Conservation (phyloP, 805 yeast genomes). For the Candida palmyrensis region DNA sequence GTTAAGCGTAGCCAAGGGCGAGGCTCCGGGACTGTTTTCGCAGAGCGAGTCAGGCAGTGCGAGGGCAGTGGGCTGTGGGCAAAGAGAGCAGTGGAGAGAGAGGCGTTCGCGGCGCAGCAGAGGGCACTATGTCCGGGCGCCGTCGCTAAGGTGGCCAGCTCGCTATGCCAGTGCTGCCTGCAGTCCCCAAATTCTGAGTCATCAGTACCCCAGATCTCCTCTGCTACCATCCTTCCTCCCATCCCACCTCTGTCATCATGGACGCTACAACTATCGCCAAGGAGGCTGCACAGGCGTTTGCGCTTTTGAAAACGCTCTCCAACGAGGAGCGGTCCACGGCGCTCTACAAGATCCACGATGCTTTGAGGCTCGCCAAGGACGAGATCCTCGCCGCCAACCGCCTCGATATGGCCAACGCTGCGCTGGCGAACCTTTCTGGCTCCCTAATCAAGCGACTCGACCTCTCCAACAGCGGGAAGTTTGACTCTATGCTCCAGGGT, state of each 20-base stretch:
- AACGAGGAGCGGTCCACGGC: conserved; percentile 73
- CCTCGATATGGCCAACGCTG: conserved; percentile 69
- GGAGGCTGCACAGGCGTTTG: conserved; percentile 78
- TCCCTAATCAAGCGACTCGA: conserved; percentile 83
- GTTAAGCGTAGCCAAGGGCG: no score
- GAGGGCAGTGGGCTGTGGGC: no score
- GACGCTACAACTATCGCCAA: conserved; percentile 68
- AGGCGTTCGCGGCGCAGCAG: no score
- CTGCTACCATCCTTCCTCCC: background rate
- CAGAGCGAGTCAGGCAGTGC: no score
- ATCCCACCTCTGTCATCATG: background rate
- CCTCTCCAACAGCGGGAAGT: conserved; percentile 75
- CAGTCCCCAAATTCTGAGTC: background rate
- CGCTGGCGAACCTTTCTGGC: conserved; percentile 52
- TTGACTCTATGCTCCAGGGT: conserved; percentile 92
- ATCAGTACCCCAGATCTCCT: background rate
- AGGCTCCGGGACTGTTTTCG: no score
- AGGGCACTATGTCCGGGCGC: no score
- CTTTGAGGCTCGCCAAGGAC: conserved; percentile 52
- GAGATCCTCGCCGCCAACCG: conserved; percentile 68
- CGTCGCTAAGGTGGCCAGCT: background rate
- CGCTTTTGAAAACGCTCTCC: conserved; percentile 70
- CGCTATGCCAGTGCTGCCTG: background rate
- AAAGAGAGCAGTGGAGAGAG: no score
- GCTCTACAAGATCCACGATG: conserved; percentile 66